Evolutionary conservation across 371 early-diverging fungal genomes (phyloP), one percentile per base, ranked within the genome.

Genomic region (Mucor mucedo): DNA sequence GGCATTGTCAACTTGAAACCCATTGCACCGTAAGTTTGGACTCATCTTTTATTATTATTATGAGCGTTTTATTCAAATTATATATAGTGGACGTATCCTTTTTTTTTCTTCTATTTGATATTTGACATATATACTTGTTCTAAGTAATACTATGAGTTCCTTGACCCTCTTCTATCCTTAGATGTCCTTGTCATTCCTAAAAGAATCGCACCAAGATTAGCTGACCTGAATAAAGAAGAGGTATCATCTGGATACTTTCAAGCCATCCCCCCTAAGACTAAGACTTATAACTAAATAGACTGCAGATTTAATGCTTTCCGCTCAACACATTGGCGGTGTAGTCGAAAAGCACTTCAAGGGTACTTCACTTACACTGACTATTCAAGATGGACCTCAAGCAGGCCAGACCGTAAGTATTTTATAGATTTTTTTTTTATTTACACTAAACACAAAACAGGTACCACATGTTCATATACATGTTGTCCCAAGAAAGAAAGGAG

Each of bases 391-490:
- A 0, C 81, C 85, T 4, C 72, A 77, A 50, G 96, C 99, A 5
- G 98, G 99, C 3, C 99, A 98, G 73, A 89, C 96, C 10, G 97
- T 78, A 76, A 67, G 57, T 42, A 13, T 10, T 28, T 38, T 33
- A 14, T 48, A 48, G 16, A 47, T 32, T 21, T 27, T 30, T 50
- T 29, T 50, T 28, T 2, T 28, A 30, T 21, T 47, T 47, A 2
- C 49, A 39, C 3, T 30, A 52, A 10, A 3, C 32, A 10, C 33
- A 30, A 14, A 7, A 50, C 5, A 59, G 81, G 80, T 89, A 0
- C 86, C 91, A 5, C 99, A 99, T 79, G 93, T 93, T 33, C 99
- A 99, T 71, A 80, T 97, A 60, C 99, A 99, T 76, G 69, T 99
- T 42, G 90, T 99, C 56, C 98, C 99, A 33, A 87, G 98, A 38